phyloP scores from a whole-genome alignment of 441 rosid genomes.

The Geranium incanum region DNA sequence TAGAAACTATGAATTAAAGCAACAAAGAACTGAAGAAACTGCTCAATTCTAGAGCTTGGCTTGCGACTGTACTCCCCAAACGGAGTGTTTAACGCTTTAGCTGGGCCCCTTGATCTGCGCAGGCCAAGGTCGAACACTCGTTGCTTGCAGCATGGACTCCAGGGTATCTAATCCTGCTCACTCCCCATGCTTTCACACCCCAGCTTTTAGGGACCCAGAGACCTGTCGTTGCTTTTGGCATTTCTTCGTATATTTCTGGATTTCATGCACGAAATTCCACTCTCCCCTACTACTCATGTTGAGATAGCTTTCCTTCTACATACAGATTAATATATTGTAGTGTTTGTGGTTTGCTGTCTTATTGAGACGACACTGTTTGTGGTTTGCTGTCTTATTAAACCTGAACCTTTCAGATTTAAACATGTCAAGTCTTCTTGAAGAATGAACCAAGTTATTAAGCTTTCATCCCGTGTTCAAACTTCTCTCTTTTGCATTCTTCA shows the following conservation, averaged over 20 bases:
- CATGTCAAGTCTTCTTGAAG: neutral
- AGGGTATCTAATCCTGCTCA: too few relatives aligned
- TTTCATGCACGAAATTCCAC: too few relatives aligned
- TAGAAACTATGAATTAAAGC: neutral
- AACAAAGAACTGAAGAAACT: neutral
- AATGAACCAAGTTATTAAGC: constrained; percentile 2
- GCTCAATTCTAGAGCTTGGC: neutral
- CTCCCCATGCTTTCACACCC: too few relatives aligned
- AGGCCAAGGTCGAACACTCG: too few relatives aligned
- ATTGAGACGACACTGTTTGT: neutral
- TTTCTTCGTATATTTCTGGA: too few relatives aligned
- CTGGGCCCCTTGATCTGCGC: too few relatives aligned
- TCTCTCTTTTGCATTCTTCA: constrained; percentile 14
- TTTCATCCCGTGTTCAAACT: neutral
- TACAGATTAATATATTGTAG: neutral
- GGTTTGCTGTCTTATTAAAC: neutral
- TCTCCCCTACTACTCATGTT: neutral
- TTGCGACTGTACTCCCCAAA: neutral
- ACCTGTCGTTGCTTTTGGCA: too few relatives aligned
- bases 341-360: neutral
- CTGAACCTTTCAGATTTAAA: neutral
- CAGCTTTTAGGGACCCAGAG: too few relatives aligned
- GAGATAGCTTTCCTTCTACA: neutral
- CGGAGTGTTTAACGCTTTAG: too few relatives aligned
- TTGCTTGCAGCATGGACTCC: too few relatives aligned